Conservation (phyloP, 352 stramenopile genomes). For the Globisporangium canariense region DNA sequence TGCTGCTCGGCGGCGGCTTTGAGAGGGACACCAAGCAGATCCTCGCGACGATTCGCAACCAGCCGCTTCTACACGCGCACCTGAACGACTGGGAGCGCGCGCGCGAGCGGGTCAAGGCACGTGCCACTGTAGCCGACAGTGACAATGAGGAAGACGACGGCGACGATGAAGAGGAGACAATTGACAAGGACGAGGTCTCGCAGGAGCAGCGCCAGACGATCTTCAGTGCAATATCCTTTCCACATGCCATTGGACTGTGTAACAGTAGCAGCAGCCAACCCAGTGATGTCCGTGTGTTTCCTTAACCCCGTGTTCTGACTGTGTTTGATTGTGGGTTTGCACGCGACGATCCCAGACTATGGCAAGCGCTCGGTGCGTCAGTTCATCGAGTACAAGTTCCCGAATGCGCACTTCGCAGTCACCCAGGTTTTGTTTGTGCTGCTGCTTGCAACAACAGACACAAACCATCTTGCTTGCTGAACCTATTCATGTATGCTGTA, state of each 20-base stretch:
- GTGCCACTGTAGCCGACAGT: neutral
- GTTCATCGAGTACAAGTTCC: slow-evolving; percentile 80
- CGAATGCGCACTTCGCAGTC: slow-evolving; percentile 48
- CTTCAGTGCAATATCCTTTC: slow-evolving; percentile 79
- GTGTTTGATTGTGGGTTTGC: slow-evolving; percentile 19
- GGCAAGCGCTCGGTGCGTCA: slow-evolving; percentile 64
- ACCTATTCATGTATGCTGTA: slow-evolving; percentile 1
- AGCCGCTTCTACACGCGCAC: slow-evolving; percentile 42
- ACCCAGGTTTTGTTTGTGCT: slow-evolving; percentile 42
- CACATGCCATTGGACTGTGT: neutral
- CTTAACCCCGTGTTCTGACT: slow-evolving; percentile 21
- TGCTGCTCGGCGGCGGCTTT: slow-evolving; percentile 71
- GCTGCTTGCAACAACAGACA: neutral
- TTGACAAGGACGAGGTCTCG: slow-evolving; percentile 24
- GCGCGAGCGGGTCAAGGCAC: slow-evolving; percentile 1
- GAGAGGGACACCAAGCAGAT: slow-evolving; percentile 82
- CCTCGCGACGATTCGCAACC: slow-evolving; percentile 75
- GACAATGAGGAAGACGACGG: slow-evolving; percentile 12
- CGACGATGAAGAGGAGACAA: slow-evolving; percentile 15
- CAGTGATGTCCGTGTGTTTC: slow-evolving; percentile 2
- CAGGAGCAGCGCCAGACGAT: slow-evolving; percentile 49
- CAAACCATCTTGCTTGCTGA: neutral
- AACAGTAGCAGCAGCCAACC: neutral
- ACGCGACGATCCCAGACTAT: slow-evolving; percentile 81
- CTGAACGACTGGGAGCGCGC: slow-evolving; percentile 36